These are phyloP conservation scores for Eucalyptus cloeziana DNA, from an alignment of 345 rosid genomes.

Conservation along the genomic window DNA sequence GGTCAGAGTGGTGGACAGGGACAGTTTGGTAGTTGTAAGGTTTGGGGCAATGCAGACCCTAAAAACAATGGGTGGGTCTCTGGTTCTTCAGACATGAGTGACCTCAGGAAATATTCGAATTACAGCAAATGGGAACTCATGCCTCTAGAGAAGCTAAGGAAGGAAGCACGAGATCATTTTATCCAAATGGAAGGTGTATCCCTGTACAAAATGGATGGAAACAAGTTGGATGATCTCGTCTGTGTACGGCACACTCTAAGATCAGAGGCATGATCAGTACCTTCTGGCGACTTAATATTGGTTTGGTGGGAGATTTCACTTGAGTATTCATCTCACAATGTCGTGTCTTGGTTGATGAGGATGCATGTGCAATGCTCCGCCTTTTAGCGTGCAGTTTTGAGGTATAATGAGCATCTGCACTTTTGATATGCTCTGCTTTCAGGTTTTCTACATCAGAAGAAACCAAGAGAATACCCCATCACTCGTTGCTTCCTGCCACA, in stretches of 20 bases:
- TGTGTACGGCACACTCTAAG: slow-evolving; percentile 52
- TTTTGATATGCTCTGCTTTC: background rate
- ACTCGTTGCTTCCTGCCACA: background rate
- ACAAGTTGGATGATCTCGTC: slow-evolving; percentile 88
- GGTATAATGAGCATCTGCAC: background rate
- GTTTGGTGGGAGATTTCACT: background rate
- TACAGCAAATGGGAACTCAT: slow-evolving; percentile 86
- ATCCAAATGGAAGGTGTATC: slow-evolving; percentile 66
- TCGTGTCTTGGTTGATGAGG: background rate
- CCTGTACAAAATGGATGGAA: slow-evolving; percentile 95
- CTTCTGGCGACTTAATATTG: background rate
- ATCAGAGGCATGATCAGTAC: slow-evolving; percentile 5
- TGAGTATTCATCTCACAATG: background rate
- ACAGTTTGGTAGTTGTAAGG: slow-evolving; percentile 89
- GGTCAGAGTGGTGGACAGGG: slow-evolving; percentile 20
- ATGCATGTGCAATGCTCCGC: background rate
- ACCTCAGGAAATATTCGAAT: slow-evolving; percentile 53
- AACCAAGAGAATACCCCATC: background rate
- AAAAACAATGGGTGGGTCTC: slow-evolving; percentile 46
- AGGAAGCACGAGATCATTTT: slow-evolving; percentile 80
- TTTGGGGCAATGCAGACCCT: slow-evolving; percentile 65
- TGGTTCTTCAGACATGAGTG: slow-evolving; percentile 82
- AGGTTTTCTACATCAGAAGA: background rate
- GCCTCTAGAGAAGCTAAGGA: slow-evolving; percentile 71
- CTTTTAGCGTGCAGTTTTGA: background rate